A percentile compares a stretch with the other conserved stretches of the same genome.
phyloP scores from a whole-genome alignment of 2,329 filamentous ascomycete genomes.

The Cercospora sp. region DNA sequence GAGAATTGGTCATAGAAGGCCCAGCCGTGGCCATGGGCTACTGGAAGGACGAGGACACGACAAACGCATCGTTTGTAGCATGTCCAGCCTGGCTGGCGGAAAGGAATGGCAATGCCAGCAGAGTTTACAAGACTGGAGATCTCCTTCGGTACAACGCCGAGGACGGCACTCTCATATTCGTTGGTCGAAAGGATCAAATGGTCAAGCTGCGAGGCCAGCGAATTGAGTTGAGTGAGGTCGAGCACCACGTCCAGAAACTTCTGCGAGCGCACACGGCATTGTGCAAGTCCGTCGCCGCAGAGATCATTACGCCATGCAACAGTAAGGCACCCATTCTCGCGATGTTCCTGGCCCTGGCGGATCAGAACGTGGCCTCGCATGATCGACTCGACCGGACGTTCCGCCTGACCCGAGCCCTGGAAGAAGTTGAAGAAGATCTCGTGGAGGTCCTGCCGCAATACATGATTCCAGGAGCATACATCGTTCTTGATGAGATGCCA shows the following conservation, averaged over 20 bases:
- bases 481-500: conserved; percentile 67
- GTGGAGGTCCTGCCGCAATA: conserved; percentile 66
- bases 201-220: conserved; percentile 76
- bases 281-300: conserved; percentile 10
- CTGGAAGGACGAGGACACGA: conserved; percentile 16
- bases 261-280: not conserved
- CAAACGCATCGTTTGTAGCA: not conserved
- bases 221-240: conserved; percentile 75
- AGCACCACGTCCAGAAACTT: conserved; percentile 35
- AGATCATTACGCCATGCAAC: conserved; percentile 1
- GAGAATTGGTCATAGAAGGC: conserved; percentile 18
- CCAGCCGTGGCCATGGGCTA: conserved; percentile 16
- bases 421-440: conserved; percentile 14
- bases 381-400: conserved; percentile 7
- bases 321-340: not conserved
- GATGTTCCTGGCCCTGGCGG: not conserved
- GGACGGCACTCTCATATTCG: conserved; percentile 48
- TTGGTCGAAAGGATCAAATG: conserved; percentile 71
- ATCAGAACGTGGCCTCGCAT: not conserved
- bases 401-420: conserved; percentile 45
- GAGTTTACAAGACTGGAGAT: conserved; percentile 52
- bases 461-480: conserved; percentile 72
- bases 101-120: not conserved
- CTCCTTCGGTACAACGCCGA: conserved; percentile 56
- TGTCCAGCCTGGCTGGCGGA: conserved; percentile 41